Conservation (phyloP, 2,329 filamentous ascomycete genomes). For the Calonectria henricotiae region DNA sequence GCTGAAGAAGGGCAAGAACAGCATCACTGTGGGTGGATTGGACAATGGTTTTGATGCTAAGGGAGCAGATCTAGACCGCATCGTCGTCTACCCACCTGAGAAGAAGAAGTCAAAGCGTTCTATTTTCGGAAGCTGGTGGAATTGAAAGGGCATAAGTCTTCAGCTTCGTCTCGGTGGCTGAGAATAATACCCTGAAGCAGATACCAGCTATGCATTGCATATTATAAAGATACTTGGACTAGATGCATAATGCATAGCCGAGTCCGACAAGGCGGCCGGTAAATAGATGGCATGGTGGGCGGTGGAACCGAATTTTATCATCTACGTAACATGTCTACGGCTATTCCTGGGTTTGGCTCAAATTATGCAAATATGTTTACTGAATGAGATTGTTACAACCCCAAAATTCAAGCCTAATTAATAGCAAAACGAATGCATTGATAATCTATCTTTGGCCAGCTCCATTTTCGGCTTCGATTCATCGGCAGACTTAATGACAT, state of each 20-base stretch:
- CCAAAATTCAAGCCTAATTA: background rate
- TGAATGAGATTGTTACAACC: background rate
- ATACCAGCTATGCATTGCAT: background rate
- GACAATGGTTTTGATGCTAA: constrained; percentile 71
- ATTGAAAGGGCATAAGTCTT: background rate
- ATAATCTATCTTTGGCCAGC: background rate
- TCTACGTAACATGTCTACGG: too few species aligned
- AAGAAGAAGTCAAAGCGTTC: constrained; percentile 40
- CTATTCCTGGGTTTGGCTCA: too few species aligned
- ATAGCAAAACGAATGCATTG: background rate
- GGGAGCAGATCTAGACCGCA: constrained; percentile 72
- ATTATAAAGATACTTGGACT: background rate
- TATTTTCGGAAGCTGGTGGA: constrained; percentile 7
- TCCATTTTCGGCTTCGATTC: background rate
- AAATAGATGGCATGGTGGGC: too few species aligned
- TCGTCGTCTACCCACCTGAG: constrained; percentile 74
- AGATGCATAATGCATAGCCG: background rate
- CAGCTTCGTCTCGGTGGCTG: background rate
- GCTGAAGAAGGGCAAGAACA: constrained; percentile 69
- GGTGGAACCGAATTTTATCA: too few species aligned
- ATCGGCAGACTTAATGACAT: background rate
- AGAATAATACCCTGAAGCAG: background rate
- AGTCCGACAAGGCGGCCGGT: background rate
- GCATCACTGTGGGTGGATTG: constrained; percentile 72
- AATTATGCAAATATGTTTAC: too few species aligned